A percentile compares a stretch with the other conserved stretches of the same genome.
phyloP scores from a whole-genome alignment of 2,329 filamentous ascomycete species.

The Diaporthe capsici region DNA sequence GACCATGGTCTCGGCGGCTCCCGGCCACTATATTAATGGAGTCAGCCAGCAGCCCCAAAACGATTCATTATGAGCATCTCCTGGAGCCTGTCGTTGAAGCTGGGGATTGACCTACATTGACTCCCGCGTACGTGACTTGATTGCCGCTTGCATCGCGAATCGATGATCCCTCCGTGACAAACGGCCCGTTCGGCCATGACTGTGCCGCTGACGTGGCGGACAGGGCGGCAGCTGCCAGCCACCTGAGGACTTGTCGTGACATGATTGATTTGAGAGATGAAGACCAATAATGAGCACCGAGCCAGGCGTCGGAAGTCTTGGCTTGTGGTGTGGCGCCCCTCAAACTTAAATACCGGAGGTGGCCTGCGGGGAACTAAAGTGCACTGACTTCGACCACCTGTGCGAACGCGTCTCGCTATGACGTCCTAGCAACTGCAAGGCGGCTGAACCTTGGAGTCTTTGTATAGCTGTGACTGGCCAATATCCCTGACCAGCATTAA shows the following conservation, averaged over 20 bases:
- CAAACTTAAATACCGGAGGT: constrained; percentile 4
- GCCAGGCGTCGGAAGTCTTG: background rate
- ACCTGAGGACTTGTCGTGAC: background rate
- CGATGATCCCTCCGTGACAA: constrained; percentile 57
- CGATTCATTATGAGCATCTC: background rate
- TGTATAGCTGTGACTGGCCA: background rate
- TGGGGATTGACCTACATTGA: constrained; percentile 54
- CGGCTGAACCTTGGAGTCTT: background rate
- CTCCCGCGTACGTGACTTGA: constrained; percentile 65
- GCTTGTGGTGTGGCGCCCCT: background rate
- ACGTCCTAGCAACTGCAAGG: constrained; percentile 10
- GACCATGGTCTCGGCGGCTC: constrained; percentile 73
- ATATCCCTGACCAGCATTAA: background rate
- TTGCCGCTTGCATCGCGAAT: constrained; percentile 59
- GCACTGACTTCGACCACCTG: constrained; percentile 13
- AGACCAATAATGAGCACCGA: background rate
- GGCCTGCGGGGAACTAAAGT: constrained; percentile 15
- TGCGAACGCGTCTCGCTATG: constrained; percentile 2
- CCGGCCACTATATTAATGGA: constrained; percentile 62
- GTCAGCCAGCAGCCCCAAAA: background rate
- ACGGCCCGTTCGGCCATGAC: constrained; percentile 59
- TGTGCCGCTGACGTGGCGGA: background rate
- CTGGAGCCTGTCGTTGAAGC: background rate
- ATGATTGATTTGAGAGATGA: constrained; percentile 14
- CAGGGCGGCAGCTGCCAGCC: constrained; percentile 11